Base-by-base conservation (phyloP, 2,329 filamentous ascomycete species). In the Fusarium mangiferae region DNA sequence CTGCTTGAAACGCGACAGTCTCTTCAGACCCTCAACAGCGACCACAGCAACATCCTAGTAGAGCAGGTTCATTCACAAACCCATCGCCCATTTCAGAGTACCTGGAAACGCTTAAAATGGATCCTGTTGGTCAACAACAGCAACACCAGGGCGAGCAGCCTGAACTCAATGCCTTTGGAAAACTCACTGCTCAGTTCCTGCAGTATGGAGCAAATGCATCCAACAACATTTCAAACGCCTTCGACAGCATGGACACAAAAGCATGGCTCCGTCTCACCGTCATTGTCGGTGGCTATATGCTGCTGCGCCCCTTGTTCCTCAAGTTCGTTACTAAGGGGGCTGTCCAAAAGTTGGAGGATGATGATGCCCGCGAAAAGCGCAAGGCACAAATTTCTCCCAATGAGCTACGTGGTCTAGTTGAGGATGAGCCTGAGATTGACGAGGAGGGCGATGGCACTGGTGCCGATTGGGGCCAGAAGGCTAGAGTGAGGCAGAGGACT, bases 221-320 rank as follows among this genome's bases (percentile, higher is more conserved):
- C 62, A 87, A 82, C 81, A 91, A 91, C 79, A 61, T 90, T 24
- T 78, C 81, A 61, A 78, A 83, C 38, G 84, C 86, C 30, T 85
- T 91, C 72, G 81, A 82, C 70, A 83, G 82, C 70, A 87, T 91
- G 85, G 84, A 85, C 3, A 77, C 81, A 17, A 83, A 89, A 75
- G 84, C 87, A 46, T 90, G 87, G 85, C 87, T 96, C 77, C 92
- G 94, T 54, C 87, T 96, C 66, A 83, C 94, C 75, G 87, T 90
- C 74, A 88, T 94, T 70, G 88, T 94, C 26, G 90, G 94, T 77
- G 91, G 89, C 62, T 97, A 96, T 84, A 80, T 91, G 73, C 87
- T 96, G 59, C 78, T 94, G 30, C 90, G 94, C 2, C 93, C 93
- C 0, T 94, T 94, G 80, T 82, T 95, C 58, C 87, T 95, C 78